Base-by-base conservation (phyloP, 208 protist species). In the Wallacemonas sp. region DNA sequence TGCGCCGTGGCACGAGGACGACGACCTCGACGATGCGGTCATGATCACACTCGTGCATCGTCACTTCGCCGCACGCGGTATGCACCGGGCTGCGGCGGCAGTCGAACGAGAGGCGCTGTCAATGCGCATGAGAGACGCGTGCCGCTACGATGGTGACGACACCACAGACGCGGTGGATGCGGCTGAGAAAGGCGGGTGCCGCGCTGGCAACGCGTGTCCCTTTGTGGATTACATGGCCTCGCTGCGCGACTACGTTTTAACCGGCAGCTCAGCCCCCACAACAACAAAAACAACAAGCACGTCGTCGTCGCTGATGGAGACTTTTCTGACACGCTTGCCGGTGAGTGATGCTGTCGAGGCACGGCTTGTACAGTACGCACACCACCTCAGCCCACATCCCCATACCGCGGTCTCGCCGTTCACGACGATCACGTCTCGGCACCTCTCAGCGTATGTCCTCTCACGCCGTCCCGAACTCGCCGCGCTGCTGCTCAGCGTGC, bases 401-500 rank as follows among this genome's bases (percentile, higher is more conserved):
- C n/a, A n/a, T n/a, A n/a, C n/a, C n/a, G n/a, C n/a, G n/a, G n/a
- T n/a, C n/a, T n/a, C n/a, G n/a, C n/a, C n/a, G n/a, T n/a, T n/a
- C n/a, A n/a, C n/a, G n/a, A n/a, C n/a, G n/a, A n/a, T n/a, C n/a
- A n/a, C n/a, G n/a, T n/a, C n/a, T n/a, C 19, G 48, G 12, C 30
- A 58, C 16, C 52, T 58, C 52, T 24, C 30, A 2, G 17, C 38
- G 12, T 58, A 33, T 27, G 11, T 82, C 12, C 74, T 87, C 54
- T 61, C 77, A 1, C 72, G 75, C 30, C 63, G 74, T n/a, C 30
- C 44, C 16, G 76, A 83, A 47, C 67, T 87, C 29, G 67, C 81
- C 39, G 80, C 75, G 61, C 27, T 79, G 39, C 68, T 87, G 14
- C 54, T 63, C 5, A 68, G 55, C 2, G 32, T 72, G 44, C 73